Base-by-base conservation (phyloP, 2,329 filamentous ascomycete species). In the Alternaria postmessia region DNA sequence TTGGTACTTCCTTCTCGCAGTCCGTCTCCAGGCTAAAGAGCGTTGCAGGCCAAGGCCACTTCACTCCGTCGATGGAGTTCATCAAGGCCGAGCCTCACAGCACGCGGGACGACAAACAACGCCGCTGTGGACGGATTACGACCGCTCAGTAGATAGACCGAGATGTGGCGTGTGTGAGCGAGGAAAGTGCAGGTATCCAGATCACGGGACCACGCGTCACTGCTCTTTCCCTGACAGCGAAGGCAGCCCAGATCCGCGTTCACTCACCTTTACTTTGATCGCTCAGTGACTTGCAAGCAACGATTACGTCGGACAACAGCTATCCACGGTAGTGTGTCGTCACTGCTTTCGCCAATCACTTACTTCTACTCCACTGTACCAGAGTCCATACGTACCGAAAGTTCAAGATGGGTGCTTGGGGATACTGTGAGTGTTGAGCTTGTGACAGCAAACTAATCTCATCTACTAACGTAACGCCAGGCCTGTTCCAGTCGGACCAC, bases 401-500 rank as follows among this genome's bases (percentile, higher is more conserved):
- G 8, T 54, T 11, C 51, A 59, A n/a, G 28, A 69, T 68, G 65
- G 67, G 62, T 62, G 57, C 55, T 11, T 70, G 67, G 61, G 67
- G 64, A 34, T 56, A 63, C 41, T 41, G 61, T 65, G 20, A 64
- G 58, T 49, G 4, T 16, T 12, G 7, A 24, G 4, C 1, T 7
- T 12, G 11, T 16, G 22, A 7, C 12, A 38, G 2, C 11, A 6
- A 4, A 9, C 14, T 5, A 20, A n/a, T 5, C 43, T 59, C 3
- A 61, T 28, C 14, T 14, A 7, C 26, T 39, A 41, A 56, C 16
- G 20, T 7, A 2, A 28, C 5, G 4, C 5, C 32, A 71, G 66
- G 59, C 48, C 69, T 71, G 36, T 71, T 70, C 53, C 61, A 70
- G 38, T 67, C 63, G 1, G 67, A 70, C 44, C 59, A 70, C 16